Conservation (phyloP, 2,329 filamentous ascomycete genomes). For the Diaporthe eres region DNA sequence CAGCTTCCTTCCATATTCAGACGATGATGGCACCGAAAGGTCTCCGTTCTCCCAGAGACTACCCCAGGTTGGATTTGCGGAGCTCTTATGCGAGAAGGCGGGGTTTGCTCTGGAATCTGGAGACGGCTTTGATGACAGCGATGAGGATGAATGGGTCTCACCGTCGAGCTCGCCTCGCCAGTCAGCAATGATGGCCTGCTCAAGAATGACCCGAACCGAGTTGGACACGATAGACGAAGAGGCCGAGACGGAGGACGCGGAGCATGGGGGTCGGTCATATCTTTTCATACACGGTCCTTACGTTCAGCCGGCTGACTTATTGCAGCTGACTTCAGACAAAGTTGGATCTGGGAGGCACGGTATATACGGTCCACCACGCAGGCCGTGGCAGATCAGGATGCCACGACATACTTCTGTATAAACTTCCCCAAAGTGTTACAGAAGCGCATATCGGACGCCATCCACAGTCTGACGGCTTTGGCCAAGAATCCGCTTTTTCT, state of each 20-base stretch:
- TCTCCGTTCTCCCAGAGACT: neutral
- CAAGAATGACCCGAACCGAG: neutral
- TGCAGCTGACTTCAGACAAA: slow-evolving; percentile 26
- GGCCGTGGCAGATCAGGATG: slow-evolving; percentile 34
- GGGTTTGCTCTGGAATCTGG: neutral
- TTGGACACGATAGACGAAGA: slow-evolving; percentile 20
- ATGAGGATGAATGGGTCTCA: slow-evolving; percentile 33
- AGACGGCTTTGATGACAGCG: neutral
- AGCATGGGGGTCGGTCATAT: neutral
- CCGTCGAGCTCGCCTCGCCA: slow-evolving; percentile 35
- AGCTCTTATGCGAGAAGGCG: slow-evolving; percentile 30
- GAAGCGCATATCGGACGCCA: slow-evolving; percentile 33
- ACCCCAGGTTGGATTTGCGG: slow-evolving; percentile 20
- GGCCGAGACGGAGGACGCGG: neutral
- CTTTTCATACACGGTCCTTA: neutral
- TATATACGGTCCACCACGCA: slow-evolving; percentile 37
- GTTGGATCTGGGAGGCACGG: slow-evolving; percentile 40
- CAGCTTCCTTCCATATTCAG: slow-evolving; percentile 36
- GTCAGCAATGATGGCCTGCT: slow-evolving; percentile 22
- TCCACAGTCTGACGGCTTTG: slow-evolving; percentile 37
- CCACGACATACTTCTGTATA: slow-evolving; percentile 38
- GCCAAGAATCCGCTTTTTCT: slow-evolving; percentile 40
- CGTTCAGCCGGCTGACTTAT: neutral
- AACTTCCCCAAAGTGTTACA: slow-evolving; percentile 37
- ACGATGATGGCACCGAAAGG: neutral